phyloP scores from a whole-genome alignment of 148 eudicot species.

The Fagopyrum tataricum region DNA sequence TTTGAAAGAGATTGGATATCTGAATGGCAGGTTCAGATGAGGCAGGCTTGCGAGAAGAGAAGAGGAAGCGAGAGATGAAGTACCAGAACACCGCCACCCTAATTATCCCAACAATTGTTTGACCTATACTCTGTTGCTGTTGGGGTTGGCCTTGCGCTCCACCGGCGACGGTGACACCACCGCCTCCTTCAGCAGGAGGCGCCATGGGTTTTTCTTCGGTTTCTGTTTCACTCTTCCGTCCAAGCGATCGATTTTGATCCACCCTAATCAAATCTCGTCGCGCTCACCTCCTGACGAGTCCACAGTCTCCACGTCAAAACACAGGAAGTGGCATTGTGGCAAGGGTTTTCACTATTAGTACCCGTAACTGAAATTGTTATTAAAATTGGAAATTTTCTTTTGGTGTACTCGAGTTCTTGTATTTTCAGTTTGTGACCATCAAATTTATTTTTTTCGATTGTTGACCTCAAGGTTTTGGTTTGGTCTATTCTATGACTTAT shows the following conservation, averaged over 20 bases:
- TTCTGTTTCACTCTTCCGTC: background rate
- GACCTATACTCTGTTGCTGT: slow-evolving; percentile 42
- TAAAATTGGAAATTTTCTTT: too few species aligned
- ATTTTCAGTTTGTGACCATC: too few species aligned
- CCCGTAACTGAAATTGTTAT: too few species aligned
- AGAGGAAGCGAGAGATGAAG: slow-evolving; percentile 79
- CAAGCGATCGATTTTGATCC: background rate
- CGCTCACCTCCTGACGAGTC: background rate
- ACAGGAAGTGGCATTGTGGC: background rate
- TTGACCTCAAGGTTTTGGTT: too few species aligned
- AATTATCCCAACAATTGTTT: slow-evolving; percentile 58
- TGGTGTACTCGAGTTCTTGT: too few species aligned
- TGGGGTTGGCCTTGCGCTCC: slow-evolving; percentile 10
- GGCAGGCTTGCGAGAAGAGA: slow-evolving; percentile 43
- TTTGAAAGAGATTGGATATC: slow-evolving; percentile 78
- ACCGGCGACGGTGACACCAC: slow-evolving; percentile 20
- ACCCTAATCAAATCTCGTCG: background rate
- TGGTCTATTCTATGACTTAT: too few species aligned
- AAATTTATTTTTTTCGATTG: too few species aligned
- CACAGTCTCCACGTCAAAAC: background rate
- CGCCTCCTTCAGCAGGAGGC: slow-evolving; percentile 50
- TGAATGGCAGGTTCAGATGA: slow-evolving; percentile 48
- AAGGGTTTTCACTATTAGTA: background rate
- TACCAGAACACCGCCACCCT: slow-evolving; percentile 79
- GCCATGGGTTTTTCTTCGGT: slow-evolving; percentile 34